Base-by-base conservation (phyloP, 2,329 filamentous ascomycete species). In the Botrytis squamosa region DNA sequence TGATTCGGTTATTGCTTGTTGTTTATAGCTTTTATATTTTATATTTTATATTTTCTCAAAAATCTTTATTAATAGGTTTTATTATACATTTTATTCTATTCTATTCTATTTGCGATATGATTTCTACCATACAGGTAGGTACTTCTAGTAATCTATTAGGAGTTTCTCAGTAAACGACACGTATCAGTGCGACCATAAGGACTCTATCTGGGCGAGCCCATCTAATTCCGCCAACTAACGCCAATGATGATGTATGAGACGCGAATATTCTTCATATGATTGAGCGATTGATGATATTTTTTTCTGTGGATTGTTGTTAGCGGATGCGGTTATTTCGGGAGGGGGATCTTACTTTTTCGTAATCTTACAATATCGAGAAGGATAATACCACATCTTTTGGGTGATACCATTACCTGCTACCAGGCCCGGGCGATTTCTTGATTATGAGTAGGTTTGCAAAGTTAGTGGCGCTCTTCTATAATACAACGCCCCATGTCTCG, bases 161-260 rank as follows among this genome's bases (percentile, higher is more conserved):
- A 49, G 46, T 22, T 49, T 12, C 1, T 49, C 22, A 25, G 10
- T 12, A 29, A 5, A 49, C 22, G 18, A 12, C 10, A 25, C 46
- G 25, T 10, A 25, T 25, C 22, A 25, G 10, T 14, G 1, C 22
- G 4, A 1, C 10, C 25, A 52, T 7, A 46, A 22, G 20, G 20
- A 20, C 7, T 46, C 44, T 20, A 8, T 33, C 33, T 33, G 33
- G 46, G 4, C 4, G 22, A 25, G 22, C 10, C 25, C 10, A 52
- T 14, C 1, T 52, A 3, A 52, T 14, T 1, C 4, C 25, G n/a
- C 4, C 22, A n/a, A 52, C 0, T 0, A 52, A 52, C 12, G 10
- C 14, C 25, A 3, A 52, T 16, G n/a, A 3, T n/a, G 4, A n/a
- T 52, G 12, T 14, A 52, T 5, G 9, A 25, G 25, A n/a, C 4